Conservation (phyloP, 1,284 basidiomycete genomes). For the Sanghuangporus weigelae region DNA sequence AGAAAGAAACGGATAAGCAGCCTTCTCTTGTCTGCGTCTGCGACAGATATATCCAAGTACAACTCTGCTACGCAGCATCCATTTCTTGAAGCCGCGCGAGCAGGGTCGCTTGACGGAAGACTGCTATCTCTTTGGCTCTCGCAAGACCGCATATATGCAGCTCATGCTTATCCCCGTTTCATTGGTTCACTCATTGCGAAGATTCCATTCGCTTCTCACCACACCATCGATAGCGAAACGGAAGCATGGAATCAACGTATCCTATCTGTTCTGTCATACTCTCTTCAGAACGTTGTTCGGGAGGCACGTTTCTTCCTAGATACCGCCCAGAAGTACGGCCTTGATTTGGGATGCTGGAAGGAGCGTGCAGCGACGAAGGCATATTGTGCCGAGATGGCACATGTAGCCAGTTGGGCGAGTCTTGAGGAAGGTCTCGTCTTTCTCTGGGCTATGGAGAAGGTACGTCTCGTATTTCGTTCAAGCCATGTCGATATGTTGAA, state of each 20-base stretch:
- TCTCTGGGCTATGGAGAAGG: slow-evolving; percentile 76
- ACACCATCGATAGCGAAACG: slow-evolving; percentile 29
- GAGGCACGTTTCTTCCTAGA: slow-evolving; percentile 62
- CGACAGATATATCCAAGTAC: slow-evolving; percentile 26
- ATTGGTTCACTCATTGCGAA: slow-evolving; percentile 50
- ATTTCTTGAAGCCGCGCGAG: slow-evolving; percentile 51
- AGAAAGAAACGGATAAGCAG: neutral
- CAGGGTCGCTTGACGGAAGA: slow-evolving; percentile 39
- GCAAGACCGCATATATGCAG: slow-evolving; percentile 68
- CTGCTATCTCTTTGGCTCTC: slow-evolving; percentile 55
- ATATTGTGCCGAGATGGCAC: slow-evolving; percentile 67
- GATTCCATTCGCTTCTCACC: slow-evolving; percentile 41
- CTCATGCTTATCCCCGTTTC: slow-evolving; percentile 59
- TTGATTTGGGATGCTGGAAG: slow-evolving; percentile 44
- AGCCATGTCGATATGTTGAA: neutral
- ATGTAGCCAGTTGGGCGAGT: slow-evolving; percentile 39
- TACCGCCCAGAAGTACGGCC: slow-evolving; percentile 38
- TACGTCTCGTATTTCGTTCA: slow-evolving; percentile 24
- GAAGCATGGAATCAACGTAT: slow-evolving; percentile 40
- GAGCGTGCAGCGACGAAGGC: slow-evolving; percentile 58
- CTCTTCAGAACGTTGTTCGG: slow-evolving; percentile 50
- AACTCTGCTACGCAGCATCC: slow-evolving; percentile 45
- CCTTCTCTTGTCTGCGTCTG: neutral
- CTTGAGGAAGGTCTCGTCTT: slow-evolving; percentile 65
- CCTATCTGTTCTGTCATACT: slow-evolving; percentile 43